Evolutionary conservation across 1,284 basidiomycete genomes (phyloP), one percentile per base, ranked within the genome.

Genomic region (Violaceomyces palustris): DNA sequence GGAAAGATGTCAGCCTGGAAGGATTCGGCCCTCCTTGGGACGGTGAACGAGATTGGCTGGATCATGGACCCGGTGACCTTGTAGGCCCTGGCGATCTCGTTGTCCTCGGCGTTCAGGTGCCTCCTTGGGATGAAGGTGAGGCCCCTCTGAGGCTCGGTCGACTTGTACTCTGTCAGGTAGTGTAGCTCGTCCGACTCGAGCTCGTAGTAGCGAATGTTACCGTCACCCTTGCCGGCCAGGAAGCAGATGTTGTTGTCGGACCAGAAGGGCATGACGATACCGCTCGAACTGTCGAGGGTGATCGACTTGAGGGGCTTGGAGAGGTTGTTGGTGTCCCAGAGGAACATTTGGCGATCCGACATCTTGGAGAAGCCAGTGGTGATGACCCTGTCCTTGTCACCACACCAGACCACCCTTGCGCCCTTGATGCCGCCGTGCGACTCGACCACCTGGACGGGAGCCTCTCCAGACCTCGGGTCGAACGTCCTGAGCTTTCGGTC

Each of bases 181-280:
- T 69, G 45, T 33, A 98, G 79, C 39, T 83, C 80, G 75, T 97
- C 92, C 34, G 80, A 82, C 64, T 94, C 91, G 74, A 87, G 89
- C 75, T 98, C 94, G 75, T 86, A 97, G 79, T 93, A 94, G 35
- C 43, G 56, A 38, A 49, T 48, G 22, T 46, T 63, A 28, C 48
- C 53, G 25, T 52, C 43, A 69, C 79, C 79, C 68, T 81, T 81
- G 39, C 80, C 80, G 27, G 79, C 90, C 50, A 97, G 80, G 82
- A 96, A 96, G 49, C 96, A 78, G 45, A 97, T 61, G 52, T 65
- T 64, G 53, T 79, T 79, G 46, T 96, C 91, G 35, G 82, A 84
- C 83, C 88, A 98, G 82, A 93, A 96, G 1, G 93, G 93, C 89
- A 97, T 96, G 40, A 94, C 75, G 29, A 96, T 88, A 37, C 93